Conservation (phyloP, 1,284 basidiomycete genomes). For the Cryptococcus hybrid region DNA sequence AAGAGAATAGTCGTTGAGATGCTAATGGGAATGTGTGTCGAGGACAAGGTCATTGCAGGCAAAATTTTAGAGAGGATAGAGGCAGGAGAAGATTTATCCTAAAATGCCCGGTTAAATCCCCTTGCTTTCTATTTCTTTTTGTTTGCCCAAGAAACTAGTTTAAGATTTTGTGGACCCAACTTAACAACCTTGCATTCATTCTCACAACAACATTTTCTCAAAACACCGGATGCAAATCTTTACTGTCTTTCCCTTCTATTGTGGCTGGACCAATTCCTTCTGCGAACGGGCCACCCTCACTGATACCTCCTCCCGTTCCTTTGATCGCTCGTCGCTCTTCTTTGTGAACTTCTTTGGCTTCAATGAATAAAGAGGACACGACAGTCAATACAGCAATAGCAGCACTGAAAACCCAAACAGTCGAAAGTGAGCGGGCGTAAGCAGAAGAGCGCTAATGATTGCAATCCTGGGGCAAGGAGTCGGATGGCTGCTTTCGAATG, state of each 20-base stretch:
- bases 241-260: neutral
- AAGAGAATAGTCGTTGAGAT: conserved; percentile 46
- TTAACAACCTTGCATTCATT: neutral
- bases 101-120: neutral
- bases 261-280: neutral
- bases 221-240: neutral
- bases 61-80: conserved; percentile 54
- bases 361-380: conserved; percentile 26
- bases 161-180: neutral
- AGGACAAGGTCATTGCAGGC: conserved; percentile 58
- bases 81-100: conserved; percentile 13
- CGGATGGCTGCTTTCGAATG: conserved; percentile 47
- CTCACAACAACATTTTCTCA: neutral
- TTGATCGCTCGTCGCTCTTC: neutral
- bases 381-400: conserved; percentile 30
- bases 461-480: conserved; percentile 21
- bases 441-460: conserved; percentile 36
- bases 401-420: conserved; percentile 28
- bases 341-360: conserved; percentile 24
- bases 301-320: conserved; percentile 5
- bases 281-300: conserved; percentile 6
- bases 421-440: conserved; percentile 34
- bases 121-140: neutral
- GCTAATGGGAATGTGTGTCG: conserved; percentile 37
- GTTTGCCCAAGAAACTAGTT: neutral